Evolutionary conservation across 1,284 basidiomycete genomes (phyloP).

Genomic region (Ganoderma sinense): DNA sequence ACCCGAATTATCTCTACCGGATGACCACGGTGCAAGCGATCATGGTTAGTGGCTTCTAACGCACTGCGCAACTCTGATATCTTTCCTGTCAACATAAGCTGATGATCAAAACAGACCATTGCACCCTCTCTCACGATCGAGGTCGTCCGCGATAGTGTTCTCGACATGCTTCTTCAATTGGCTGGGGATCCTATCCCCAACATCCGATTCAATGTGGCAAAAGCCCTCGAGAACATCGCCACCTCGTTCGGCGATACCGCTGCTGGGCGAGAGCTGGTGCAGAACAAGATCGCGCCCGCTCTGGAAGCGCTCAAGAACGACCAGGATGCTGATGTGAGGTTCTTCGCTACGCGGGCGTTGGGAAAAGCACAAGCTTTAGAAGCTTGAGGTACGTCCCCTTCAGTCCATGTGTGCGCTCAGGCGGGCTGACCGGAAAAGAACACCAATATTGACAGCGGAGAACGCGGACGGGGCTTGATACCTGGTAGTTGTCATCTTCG

Average conservation of each 20-base stretch:
- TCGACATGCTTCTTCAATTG: constrained; percentile 87
- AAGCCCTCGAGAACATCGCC: constrained; percentile 90
- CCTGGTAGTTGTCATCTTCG: constrained; percentile 22
- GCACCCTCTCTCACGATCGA: constrained; percentile 91
- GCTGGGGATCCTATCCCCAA: constrained; percentile 96
- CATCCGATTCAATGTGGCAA: constrained; percentile 99
- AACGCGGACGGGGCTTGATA: constrained; percentile 14
- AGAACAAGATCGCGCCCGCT: constrained; percentile 81
- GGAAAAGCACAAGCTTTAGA: constrained; percentile 54
- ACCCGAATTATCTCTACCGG: constrained; percentile 97
- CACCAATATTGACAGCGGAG: neutral
- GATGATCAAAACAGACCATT: constrained; percentile 74
- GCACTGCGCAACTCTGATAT: constrained; percentile 15
- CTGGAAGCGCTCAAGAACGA: constrained; percentile 92
- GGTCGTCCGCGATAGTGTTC: constrained; percentile 87
- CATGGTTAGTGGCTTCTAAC: constrained; percentile 66
- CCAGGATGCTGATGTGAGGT: constrained; percentile 94
- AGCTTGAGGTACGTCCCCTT: constrained; percentile 30
- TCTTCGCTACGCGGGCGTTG: constrained; percentile 77
- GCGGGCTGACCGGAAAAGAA: constrained; percentile 3
- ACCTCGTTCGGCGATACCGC: constrained; percentile 69
- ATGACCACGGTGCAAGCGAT: constrained; percentile 99
- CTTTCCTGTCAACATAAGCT: constrained; percentile 20
- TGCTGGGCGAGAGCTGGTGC: constrained; percentile 81
- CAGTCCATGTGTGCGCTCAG: neutral